A percentile compares a stretch with the other conserved stretches of the same genome.
Evolutionary conservation across 805 yeast species (phyloP).

Genomic region (Saccharomyces jurei): DNA sequence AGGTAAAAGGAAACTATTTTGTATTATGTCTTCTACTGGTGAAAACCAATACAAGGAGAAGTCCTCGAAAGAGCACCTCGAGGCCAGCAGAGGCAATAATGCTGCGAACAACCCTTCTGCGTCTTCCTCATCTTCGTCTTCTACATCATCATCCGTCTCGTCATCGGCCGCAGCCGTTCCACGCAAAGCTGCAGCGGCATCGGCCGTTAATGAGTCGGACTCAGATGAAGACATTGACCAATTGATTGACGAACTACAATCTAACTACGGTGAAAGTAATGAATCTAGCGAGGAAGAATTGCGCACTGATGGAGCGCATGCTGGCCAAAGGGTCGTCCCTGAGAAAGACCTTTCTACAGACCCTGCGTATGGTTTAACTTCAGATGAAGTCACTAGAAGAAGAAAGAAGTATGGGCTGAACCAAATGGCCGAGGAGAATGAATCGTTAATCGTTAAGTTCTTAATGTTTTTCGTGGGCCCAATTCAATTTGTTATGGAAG

Average conservation of each 20-base stretch:
- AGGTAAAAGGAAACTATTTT: not conserved
- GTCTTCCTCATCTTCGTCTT: not conserved
- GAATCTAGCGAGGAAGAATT: slow-evolving; percentile 46
- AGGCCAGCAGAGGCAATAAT: not conserved
- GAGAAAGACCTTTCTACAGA: slow-evolving; percentile 80
- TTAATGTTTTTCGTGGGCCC: slow-evolving; percentile 88
- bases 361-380: slow-evolving; percentile 65
- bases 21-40: not conserved
- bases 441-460: slow-evolving; percentile 71
- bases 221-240: slow-evolving; percentile 66
- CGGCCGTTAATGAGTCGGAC: not conserved
- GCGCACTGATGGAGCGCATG: slow-evolving; percentile 39
- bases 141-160: not conserved
- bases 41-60: not conserved
- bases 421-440: slow-evolving; percentile 85
- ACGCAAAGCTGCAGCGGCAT: not conserved
- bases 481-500: slow-evolving; percentile 95
- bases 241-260: slow-evolving; percentile 70
- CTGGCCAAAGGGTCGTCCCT: slow-evolving; percentile 69
- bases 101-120: not conserved
- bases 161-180: not conserved
- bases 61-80: not conserved
- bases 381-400: slow-evolving; percentile 73
- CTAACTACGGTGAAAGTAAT: slow-evolving; percentile 42
- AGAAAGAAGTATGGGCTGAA: slow-evolving; percentile 86